These are phyloP conservation scores for Boletus sp. DNA, from an alignment of 1,284 basidiomycete genomes.

Conservation along the genomic window DNA sequence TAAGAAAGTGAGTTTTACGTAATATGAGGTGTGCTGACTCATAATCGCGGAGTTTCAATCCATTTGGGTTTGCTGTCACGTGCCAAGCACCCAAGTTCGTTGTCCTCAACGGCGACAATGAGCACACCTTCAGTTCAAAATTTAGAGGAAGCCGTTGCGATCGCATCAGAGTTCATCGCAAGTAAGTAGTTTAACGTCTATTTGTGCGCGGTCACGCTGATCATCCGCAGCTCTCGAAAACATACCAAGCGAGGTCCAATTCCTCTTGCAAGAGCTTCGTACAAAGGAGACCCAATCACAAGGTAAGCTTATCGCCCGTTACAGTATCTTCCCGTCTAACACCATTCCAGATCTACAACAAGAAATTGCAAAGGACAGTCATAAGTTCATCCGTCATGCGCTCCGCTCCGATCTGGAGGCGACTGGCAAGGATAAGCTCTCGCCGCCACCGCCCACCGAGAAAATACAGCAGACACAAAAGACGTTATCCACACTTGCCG, in stretches of 20 bases:
- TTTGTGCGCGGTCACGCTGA: background rate
- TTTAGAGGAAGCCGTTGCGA: conserved; percentile 60
- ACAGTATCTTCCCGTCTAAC: background rate
- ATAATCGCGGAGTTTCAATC: conserved; percentile 26
- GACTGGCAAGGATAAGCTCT: conserved; percentile 26
- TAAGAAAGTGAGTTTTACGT: too few relatives aligned
- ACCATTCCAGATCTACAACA: conserved; percentile 45
- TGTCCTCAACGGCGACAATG: conserved; percentile 18
- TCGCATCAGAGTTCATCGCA: conserved; percentile 66
- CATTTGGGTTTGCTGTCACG: conserved; percentile 13
- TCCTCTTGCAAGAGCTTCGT: conserved; percentile 69
- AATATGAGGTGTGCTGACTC: too few relatives aligned
- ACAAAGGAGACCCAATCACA: conserved; percentile 51
- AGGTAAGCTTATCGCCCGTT: conserved; percentile 34
- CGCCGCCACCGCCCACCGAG: conserved; percentile 28
- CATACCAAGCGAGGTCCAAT: conserved; percentile 67
- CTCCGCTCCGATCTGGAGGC: conserved; percentile 34
- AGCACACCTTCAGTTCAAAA: conserved; percentile 36
- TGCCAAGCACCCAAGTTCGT: conserved; percentile 7
- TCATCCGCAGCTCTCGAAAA: conserved; percentile 60
- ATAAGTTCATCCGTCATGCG: conserved; percentile 51
- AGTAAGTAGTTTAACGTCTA: conserved; percentile 42
- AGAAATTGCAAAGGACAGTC: conserved; percentile 51
- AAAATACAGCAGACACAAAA: conserved; percentile 33
- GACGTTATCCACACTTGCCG: conserved; percentile 37